These are phyloP conservation scores for Neonectria punicea DNA, from an alignment of 2,329 filamentous ascomycete genomes.

Conservation along the genomic window DNA sequence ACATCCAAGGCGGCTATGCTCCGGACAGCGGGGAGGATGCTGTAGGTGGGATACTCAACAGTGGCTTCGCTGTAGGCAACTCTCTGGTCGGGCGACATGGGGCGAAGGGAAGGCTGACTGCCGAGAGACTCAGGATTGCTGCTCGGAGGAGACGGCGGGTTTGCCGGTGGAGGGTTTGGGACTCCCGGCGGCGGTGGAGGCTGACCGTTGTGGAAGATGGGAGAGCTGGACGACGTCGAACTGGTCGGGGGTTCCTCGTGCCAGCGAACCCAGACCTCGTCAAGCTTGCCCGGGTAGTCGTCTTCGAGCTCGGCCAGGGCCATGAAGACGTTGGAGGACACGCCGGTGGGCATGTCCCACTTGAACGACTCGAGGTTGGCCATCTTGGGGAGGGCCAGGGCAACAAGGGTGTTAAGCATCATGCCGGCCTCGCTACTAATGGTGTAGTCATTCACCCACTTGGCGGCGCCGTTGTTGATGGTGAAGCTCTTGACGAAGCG, in stretches of 20 bases:
- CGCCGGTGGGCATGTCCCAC: conserved; percentile 30
- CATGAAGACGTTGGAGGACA: conserved; percentile 31
- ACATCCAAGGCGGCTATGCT: conserved; percentile 27
- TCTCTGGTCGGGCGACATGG: conserved; percentile 10
- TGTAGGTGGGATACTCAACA: conserved; percentile 27
- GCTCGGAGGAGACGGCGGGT: conserved; percentile 23
- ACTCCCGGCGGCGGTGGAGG: conserved; percentile 13
- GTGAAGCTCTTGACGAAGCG: conserved; percentile 24
- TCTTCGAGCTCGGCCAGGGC: conserved; percentile 26
- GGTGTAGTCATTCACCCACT: conserved; percentile 24
- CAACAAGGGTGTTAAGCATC: conserved; percentile 32
- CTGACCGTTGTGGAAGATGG: conserved; percentile 25
- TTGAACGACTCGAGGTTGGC: conserved; percentile 29
- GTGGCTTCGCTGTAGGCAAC: conserved; percentile 15
- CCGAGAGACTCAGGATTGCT: conserved; percentile 23
- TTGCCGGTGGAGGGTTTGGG: conserved; percentile 4
- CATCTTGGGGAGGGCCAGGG: conserved; percentile 28
- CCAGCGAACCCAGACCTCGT: conserved; percentile 29
- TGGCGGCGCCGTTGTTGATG: conserved; percentile 24
- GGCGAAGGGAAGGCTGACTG: conserved; percentile 11
- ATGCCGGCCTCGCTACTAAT: conserved; percentile 21
- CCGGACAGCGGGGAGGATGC: conserved; percentile 24
- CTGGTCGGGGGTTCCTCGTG: conserved; percentile 16
- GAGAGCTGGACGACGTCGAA: conserved; percentile 21
- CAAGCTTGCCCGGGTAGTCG: conserved; percentile 5